A percentile compares a stretch with the other conserved stretches of the same genome.
phyloP scores from a whole-genome alignment of 2,329 filamentous ascomycete genomes.

The Nemania abortiva region DNA sequence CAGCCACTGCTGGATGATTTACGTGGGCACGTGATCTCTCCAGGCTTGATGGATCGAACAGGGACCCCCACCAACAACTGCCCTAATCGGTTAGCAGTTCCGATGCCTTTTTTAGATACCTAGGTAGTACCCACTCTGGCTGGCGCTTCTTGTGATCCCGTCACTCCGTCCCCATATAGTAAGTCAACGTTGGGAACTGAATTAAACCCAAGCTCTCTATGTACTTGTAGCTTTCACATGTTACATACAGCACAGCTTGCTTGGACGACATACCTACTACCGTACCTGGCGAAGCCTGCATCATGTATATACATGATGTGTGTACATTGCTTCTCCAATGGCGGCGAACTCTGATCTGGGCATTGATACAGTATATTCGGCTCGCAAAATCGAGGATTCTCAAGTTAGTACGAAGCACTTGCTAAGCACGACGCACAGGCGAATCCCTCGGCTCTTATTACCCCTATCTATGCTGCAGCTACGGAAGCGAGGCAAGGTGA shows the following conservation, averaged over 20 bases:
- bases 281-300: conserved; percentile 18
- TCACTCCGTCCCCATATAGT: conserved; percentile 17
- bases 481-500: conserved; percentile 27
- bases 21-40: conserved; percentile 25
- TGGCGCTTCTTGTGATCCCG: conserved; percentile 8
- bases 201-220: conserved; percentile 9
- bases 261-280: not conserved
- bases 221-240: conserved; percentile 22
- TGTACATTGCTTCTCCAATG: conserved; percentile 9
- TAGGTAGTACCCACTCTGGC: not conserved
- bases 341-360: not conserved
- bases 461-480: conserved; percentile 26
- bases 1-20: conserved; percentile 27
- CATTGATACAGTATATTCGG: not conserved
- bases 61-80: conserved; percentile 5
- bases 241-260: not conserved
- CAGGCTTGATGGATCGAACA: not conserved
- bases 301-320: conserved; percentile 9
- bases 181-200: conserved; percentile 9
- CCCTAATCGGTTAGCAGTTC: conserved; percentile 24
- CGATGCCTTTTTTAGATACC: conserved; percentile 2
- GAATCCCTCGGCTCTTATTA: conserved; percentile 25
- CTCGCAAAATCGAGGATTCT: conserved; percentile 1
- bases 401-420: conserved; percentile 9
- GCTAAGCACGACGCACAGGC: conserved; percentile 20